These are phyloP conservation scores for Capsicum chinense DNA, from an alignment of 257 asterid species.

Conservation along the genomic window DNA sequence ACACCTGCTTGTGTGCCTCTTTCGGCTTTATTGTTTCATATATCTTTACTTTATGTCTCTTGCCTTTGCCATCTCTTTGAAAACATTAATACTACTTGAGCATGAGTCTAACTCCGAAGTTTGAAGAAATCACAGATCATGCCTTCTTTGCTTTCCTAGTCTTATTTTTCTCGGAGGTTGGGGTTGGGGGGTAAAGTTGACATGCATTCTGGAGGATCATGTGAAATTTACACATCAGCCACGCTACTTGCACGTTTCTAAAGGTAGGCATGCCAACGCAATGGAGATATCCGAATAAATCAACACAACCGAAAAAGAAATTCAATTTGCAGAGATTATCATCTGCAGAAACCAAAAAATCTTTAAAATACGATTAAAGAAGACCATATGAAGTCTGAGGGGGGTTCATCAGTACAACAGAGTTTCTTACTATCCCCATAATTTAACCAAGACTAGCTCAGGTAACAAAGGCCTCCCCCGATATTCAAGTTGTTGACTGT, in stretches of 20 bases:
- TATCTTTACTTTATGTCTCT: neutral
- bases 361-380: neutral
- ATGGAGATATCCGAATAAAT: neutral
- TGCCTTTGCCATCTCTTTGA: neutral
- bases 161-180: too few species aligned
- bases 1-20: neutral
- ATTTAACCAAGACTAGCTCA: neutral
- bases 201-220: neutral
- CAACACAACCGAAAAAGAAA: neutral
- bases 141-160: neutral
- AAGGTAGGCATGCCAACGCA: neutral
- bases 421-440: neutral
- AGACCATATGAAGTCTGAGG: neutral
- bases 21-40: neutral
- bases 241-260: neutral
- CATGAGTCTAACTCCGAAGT: neutral
- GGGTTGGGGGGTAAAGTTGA: neutral
- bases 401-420: neutral
- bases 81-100: neutral
- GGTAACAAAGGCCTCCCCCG: neutral
- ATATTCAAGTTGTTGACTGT: conserved; percentile 53
- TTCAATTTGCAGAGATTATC: neutral
- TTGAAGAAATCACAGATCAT: neutral
- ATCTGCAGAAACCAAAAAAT: conserved; percentile 10
- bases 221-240: neutral